These are phyloP conservation scores for Cicer yamashitae DNA, from an alignment of 306 rosid genomes.

Conservation along the genomic window DNA sequence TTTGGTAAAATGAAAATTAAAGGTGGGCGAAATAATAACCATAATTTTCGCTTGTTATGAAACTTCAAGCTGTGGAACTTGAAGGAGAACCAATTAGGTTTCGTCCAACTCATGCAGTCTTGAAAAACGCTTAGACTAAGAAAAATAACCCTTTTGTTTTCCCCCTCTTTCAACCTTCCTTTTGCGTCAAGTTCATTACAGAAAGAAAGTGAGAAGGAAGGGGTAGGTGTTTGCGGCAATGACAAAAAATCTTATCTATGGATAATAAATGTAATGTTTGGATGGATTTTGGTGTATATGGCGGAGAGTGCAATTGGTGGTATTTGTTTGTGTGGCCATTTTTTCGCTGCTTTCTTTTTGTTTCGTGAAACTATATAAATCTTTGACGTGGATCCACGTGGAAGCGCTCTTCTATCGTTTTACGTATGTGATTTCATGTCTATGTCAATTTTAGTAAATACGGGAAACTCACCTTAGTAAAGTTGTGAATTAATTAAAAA, in stretches of 20 bases:
- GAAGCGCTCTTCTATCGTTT: not conserved
- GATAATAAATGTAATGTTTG: not conserved
- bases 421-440: not conserved
- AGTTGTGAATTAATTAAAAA: too few relatives aligned
- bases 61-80: constrained; percentile 68
- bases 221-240: not conserved
- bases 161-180: not conserved
- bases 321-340: constrained; percentile 46
- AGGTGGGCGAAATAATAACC: constrained; percentile 66
- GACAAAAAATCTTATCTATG: constrained; percentile 39
- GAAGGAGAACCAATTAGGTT: constrained; percentile 61
- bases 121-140: constrained; percentile 22
- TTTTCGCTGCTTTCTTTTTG: not conserved
- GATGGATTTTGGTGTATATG: not conserved
- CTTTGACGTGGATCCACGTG: constrained; percentile 43
- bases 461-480: too few relatives aligned
- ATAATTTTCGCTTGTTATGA: constrained; percentile 54
- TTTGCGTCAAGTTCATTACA: constrained; percentile 31
- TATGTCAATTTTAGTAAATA: too few relatives aligned
- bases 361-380: not conserved
- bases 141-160: not conserved
- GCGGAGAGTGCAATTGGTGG: constrained; percentile 43
- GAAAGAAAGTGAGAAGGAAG: not conserved
- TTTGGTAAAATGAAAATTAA: constrained; percentile 43
- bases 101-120: constrained; percentile 86